Conservation (phyloP, 306 rosid species). For the Psophocarpus tetragonolobus region DNA sequence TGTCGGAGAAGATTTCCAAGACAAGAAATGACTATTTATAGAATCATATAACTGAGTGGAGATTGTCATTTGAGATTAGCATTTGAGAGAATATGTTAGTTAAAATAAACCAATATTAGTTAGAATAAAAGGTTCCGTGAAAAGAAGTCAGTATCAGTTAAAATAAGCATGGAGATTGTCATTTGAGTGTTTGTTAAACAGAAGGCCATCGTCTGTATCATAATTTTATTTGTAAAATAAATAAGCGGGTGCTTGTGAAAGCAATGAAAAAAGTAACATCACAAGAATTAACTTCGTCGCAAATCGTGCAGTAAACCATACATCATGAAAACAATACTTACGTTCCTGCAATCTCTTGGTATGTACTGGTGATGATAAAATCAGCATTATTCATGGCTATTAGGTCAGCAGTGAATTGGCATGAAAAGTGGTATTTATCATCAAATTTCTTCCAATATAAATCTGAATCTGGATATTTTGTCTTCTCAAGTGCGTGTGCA, state of each 20-base stretch:
- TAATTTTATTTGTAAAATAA: constrained; percentile 17
- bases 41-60: neutral
- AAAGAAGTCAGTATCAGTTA: neutral
- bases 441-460: constrained; percentile 85
- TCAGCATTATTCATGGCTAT: constrained; percentile 94
- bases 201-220: neutral
- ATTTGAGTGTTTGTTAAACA: neutral
- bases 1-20: neutral
- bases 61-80: no score
- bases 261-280: neutral
- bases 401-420: constrained; percentile 93
- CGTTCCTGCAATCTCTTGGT: constrained; percentile 98
- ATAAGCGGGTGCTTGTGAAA: neutral
- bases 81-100: no score
- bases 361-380: constrained; percentile 96
- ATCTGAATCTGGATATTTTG: constrained; percentile 92
- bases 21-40: neutral
- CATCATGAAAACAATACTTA: constrained; percentile 43
- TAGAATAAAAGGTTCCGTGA: constrained; percentile 8
- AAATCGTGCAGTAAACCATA: neutral
- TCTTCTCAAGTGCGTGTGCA: constrained; percentile 93
- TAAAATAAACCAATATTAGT: no score
- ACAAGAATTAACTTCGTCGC: neutral
- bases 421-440: constrained; percentile 86
- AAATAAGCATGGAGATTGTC: neutral